These are phyloP conservation scores for Botrytis sinoallii DNA, from an alignment of 2,329 filamentous ascomycete genomes.

Conservation along the genomic window DNA sequence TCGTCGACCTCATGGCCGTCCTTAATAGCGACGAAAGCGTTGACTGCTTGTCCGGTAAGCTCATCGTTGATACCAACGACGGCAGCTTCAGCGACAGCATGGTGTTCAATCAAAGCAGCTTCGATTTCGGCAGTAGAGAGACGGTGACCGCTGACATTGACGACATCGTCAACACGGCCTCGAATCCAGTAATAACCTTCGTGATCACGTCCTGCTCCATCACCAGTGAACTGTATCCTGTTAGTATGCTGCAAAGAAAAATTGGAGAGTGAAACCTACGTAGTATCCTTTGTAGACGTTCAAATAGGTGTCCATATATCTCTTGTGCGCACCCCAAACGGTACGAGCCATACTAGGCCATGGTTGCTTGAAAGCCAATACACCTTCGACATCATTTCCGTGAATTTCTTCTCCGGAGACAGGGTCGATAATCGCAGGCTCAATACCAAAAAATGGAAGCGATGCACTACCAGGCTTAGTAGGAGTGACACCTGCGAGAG, in stretches of 20 bases:
- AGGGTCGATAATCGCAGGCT: conserved; percentile 95
- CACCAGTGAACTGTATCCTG: conserved; percentile 70
- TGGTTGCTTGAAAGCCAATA: conserved; percentile 66
- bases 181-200: conserved; percentile 99
- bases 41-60: conserved; percentile 93
- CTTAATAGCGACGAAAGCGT: conserved; percentile 93
- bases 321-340: conserved; percentile 95
- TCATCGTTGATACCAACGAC: conserved; percentile 93
- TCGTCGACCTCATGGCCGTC: conserved; percentile 74
- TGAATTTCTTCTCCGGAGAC: conserved; percentile 89
- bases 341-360: conserved; percentile 99
- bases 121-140: conserved; percentile 98
- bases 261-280: conserved; percentile 54
- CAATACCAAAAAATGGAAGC: conserved; percentile 96
- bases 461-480: conserved; percentile 97
- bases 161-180: conserved; percentile 95
- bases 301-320: conserved; percentile 98
- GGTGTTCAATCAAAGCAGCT: conserved; percentile 90
- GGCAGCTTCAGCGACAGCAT: conserved; percentile 85
- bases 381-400: conserved; percentile 96
- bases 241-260: conserved; percentile 21
- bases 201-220: conserved; percentile 92
- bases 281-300: conserved; percentile 99
- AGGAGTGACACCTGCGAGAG: conserved; percentile 86
- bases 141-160: conserved; percentile 95